phyloP scores from a whole-genome alignment of 352 stramenopile species.

The Pythium graminicola region DNA sequence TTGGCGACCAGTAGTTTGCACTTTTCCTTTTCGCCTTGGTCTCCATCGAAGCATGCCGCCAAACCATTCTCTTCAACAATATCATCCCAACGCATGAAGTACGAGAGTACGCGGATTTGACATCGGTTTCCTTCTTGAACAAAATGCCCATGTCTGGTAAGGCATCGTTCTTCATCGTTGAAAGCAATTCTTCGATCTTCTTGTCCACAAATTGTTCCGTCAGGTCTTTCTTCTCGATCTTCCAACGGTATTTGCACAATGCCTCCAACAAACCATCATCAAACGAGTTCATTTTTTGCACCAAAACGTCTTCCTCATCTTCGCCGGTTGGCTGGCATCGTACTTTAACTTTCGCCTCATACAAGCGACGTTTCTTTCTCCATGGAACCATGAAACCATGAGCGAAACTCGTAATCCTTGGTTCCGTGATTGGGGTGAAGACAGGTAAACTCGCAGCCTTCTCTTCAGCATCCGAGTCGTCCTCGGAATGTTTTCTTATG shows the following conservation, averaged over 20 bases:
- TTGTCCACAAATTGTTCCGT: constrained; percentile 6
- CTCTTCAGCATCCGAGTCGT: too few relatives aligned
- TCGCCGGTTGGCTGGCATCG: constrained; percentile 11
- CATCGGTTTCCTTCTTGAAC: constrained; percentile 21
- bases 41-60: constrained; percentile 10
- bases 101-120: constrained; percentile 21
- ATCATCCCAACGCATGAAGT: constrained; percentile 18
- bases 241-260: constrained; percentile 22
- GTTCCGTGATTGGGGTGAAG: constrained; percentile 12
- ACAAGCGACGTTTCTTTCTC: constrained; percentile 17
- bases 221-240: constrained; percentile 13
- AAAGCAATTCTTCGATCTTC: constrained; percentile 19
- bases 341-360: constrained; percentile 19
- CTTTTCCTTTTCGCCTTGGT: constrained; percentile 8
- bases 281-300: constrained; percentile 16
- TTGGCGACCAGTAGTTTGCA: constrained; percentile 11
- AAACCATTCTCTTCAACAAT: constrained; percentile 21
- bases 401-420: constrained; percentile 7
- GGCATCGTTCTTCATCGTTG: constrained; percentile 20
- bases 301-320: constrained; percentile 9
- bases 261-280: constrained; percentile 15
- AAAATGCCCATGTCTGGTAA: constrained; percentile 13
- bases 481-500: too few relatives aligned
- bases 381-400: constrained; percentile 20
- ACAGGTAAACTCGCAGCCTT: too few relatives aligned